Evolutionary conservation across 1,284 basidiomycete species (phyloP), one percentile per base, ranked within the genome.

Genomic region (Ceratobasidium sp.): DNA sequence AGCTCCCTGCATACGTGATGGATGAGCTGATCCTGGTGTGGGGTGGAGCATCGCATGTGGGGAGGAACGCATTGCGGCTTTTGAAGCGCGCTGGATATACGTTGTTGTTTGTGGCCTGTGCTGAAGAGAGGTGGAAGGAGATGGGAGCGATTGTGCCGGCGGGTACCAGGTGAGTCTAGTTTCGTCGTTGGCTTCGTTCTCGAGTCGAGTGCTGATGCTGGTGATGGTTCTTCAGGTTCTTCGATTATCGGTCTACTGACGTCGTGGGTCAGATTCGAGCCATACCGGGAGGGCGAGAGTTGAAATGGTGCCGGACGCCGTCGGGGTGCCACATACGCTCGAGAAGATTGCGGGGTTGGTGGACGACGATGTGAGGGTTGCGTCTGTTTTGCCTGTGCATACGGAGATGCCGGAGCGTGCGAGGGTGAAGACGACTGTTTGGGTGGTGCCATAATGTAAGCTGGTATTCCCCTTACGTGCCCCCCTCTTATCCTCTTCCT

Each of bases 21-120:
- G 50, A 67, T 36, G 65, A 67, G 65, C 65, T 51, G n/a, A 67
- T 67, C n/a, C 24, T 67, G n/a, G 17, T 67, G n/a, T 67, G 65
- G 65, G 65, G 65, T 15, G 65, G 65, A 22, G 29, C 31, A 29
- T 54, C 65, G 36, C 11, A n/a, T 17, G 41, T 56, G 7, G 65
- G 65, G 11, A 50, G 65, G 17, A 33, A 50, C 14, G 65, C 65
- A 11, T 22, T 67, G 3, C 65, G 56, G 51, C 51, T 67, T 7
- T 33, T 67, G 14, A 56, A 41, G 41, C 65, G 65, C 24, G 65
- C 65, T 14, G 65, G 65, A 15, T 67, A 67, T 29, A 67, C 65
- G 1, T 44, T 54, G 50, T 22, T 67, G 29, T 44, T 67, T 56
- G 65, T 45, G 8, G 65, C 56, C 17, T 50, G 50, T 17, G 48